phyloP scores from a whole-genome alignment of 495 filamentous ascomycete species.

The Letharia lupina region DNA sequence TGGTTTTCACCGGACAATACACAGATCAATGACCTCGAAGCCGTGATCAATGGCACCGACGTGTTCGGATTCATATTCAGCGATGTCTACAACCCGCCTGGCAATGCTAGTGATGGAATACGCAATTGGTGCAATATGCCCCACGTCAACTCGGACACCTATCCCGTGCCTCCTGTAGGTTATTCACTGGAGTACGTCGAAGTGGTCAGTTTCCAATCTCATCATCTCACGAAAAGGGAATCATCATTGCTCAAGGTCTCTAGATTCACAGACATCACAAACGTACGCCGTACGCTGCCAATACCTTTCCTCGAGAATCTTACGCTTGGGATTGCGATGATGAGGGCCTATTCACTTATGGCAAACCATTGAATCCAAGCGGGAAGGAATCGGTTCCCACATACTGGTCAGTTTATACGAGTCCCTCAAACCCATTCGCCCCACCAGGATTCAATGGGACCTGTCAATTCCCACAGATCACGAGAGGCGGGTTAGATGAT shows the following conservation, averaged over 20 bases:
- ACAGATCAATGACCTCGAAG: slow-evolving; percentile 46
- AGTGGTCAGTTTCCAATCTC: slow-evolving; percentile 11
- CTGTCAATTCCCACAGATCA: slow-evolving; percentile 68
- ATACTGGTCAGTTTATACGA: slow-evolving; percentile 52
- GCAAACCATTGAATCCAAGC: slow-evolving; percentile 34
- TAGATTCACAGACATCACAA: slow-evolving; percentile 66
- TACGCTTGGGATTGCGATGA: slow-evolving; percentile 59
- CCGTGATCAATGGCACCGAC: slow-evolving; percentile 42
- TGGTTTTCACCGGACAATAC: slow-evolving; percentile 3
- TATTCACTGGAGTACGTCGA: slow-evolving; percentile 60
- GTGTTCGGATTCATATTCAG: slow-evolving; percentile 60
- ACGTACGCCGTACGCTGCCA: slow-evolving; percentile 59
- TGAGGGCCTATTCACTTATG: slow-evolving; percentile 53
- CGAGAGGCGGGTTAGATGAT: slow-evolving; percentile 52
- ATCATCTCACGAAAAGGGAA: not conserved
- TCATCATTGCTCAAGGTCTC: slow-evolving; percentile 19
- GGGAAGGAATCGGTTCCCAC: slow-evolving; percentile 34
- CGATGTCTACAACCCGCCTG: slow-evolving; percentile 40
- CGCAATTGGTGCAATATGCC: slow-evolving; percentile 78
- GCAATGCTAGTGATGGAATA: slow-evolving; percentile 13
- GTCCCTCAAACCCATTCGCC: slow-evolving; percentile 49
- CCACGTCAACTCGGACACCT: slow-evolving; percentile 53
- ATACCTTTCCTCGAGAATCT: slow-evolving; percentile 57
- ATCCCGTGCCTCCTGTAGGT: slow-evolving; percentile 37
- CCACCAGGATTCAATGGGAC: slow-evolving; percentile 51